Evolutionary conservation across 2,329 filamentous ascomycete genomes (phyloP), one percentile per base, ranked within the genome.

Genomic region (Ceratocystiopsis brevicomis): DNA sequence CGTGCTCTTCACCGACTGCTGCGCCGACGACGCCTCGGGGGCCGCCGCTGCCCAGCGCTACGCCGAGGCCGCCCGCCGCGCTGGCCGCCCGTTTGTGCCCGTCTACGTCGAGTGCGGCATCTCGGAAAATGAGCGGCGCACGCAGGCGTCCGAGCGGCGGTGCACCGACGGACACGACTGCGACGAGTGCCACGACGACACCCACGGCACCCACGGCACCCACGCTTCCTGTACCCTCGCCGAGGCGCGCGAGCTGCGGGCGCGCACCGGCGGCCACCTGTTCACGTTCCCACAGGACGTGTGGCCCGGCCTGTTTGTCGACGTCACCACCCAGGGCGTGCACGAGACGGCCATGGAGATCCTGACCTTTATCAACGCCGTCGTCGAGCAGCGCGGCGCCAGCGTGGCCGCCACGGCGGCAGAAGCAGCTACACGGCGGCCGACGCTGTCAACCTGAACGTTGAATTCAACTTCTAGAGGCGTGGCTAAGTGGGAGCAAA

Each of bases 1-100:
- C 21, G 48, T 53, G 41, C 50, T 59, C 40, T 52, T 58, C 35
- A 54, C 56, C 12, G 50, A 55, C 47, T 56, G 50, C 48, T 48
- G 50, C 9, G 49, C 53, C 30, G 52, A 54, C 44, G 54, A 52
- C 8, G 46, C 44, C 2, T 38, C 40, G 14, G 57, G 55, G 6
- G 50, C 48, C 1, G 44, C 45, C 12, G 43, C 49, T 6, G 50
- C 55, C 2, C 47, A 33, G 16, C 49, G 51, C 6, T 55, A 56
- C 10, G 52, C 51, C 30, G 37, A 45, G 8, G 53, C 54, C 2
- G 55, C 57, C 0, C 33, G 41, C 6, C 44, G 45, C 9, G 49
- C 51, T 11, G 51, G 53, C 8, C 49, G 57, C 8, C 38, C 51
- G 14, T 54, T 59, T 45, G 50, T 57, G 0, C 51, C 51, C 8